These are phyloP conservation scores for Acacia acuminata DNA, from an alignment of 306 rosid species.

Conservation along the genomic window DNA sequence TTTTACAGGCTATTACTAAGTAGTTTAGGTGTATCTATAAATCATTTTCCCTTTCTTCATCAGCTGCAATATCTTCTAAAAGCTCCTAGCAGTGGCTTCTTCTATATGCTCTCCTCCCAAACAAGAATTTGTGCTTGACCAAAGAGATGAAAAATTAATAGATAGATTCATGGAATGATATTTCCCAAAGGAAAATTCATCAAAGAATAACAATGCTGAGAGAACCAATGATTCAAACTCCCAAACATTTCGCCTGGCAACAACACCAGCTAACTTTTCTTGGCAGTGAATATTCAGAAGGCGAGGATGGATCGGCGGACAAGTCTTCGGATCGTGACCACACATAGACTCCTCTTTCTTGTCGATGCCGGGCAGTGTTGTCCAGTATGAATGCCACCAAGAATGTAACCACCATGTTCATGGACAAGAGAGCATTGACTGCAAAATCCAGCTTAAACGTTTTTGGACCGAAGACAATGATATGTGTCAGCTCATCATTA, in stretches of 20 bases:
- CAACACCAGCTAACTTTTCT: slow-evolving; percentile 46
- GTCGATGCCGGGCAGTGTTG: slow-evolving; percentile 79
- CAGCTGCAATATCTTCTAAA: slow-evolving; percentile 19
- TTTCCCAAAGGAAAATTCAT: slow-evolving; percentile 5
- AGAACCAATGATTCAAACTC: slow-evolving; percentile 39
- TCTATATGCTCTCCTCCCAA: neutral
- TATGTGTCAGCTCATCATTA: slow-evolving; percentile 39
- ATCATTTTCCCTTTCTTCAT: slow-evolving; percentile 22
- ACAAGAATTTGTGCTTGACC: neutral
- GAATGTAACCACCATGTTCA: slow-evolving; percentile 95
- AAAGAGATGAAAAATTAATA: slow-evolving; percentile 23
- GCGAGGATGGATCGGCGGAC: slow-evolving; percentile 53
- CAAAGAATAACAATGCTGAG: neutral
- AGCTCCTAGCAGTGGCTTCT: neutral
- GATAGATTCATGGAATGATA: slow-evolving; percentile 10
- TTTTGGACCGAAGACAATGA: slow-evolving; percentile 27
- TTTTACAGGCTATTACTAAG: slow-evolving; percentile 30
- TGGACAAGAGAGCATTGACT: slow-evolving; percentile 74
- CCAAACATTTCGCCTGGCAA: slow-evolving; percentile 56
- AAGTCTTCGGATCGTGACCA: slow-evolving; percentile 73
- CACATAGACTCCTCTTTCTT: slow-evolving; percentile 80
- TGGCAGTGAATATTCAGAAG: slow-evolving; percentile 73
- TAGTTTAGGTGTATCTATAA: slow-evolving; percentile 10
- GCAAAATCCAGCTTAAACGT: slow-evolving; percentile 79
- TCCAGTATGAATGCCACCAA: slow-evolving; percentile 74